Evolutionary conservation across 768 basidiomycete species (phyloP).

Genomic region (Obba rivulosa): DNA sequence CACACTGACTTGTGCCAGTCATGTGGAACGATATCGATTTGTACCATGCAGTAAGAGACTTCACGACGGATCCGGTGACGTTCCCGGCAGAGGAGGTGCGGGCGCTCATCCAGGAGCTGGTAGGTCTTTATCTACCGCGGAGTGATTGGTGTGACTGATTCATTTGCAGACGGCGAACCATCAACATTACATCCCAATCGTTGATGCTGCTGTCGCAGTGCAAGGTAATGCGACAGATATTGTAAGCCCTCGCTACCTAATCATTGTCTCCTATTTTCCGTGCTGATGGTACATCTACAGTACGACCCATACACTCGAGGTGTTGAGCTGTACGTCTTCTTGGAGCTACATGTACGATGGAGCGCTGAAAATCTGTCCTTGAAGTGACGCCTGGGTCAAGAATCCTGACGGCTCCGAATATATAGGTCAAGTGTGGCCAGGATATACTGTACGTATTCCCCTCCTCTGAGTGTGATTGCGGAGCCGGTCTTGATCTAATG

Average conservation of each 20-base stretch:
- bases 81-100: conserved; percentile 53
- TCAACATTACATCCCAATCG: conserved; percentile 63
- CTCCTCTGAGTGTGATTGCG: neutral
- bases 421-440: conserved; percentile 75
- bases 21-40: conserved; percentile 81
- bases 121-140: conserved; percentile 25
- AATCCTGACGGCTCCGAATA: conserved; percentile 72
- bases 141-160: neutral
- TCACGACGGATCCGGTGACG: conserved; percentile 60
- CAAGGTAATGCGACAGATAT: conserved; percentile 55
- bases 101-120: conserved; percentile 51
- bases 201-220: conserved; percentile 58
- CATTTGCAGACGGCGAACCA: conserved; percentile 33
- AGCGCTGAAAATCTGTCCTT: neutral
- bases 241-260: conserved; percentile 27
- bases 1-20: conserved; percentile 29
- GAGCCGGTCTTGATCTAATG: conserved; percentile 6
- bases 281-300: conserved; percentile 25
- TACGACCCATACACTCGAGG: conserved; percentile 67
- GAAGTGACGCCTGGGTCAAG: conserved; percentile 65
- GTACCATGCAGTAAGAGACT: conserved; percentile 64
- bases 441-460: conserved; percentile 48
- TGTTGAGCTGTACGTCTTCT: conserved; percentile 41
- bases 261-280: neutral
- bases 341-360: neutral